phyloP scores from a whole-genome alignment of 192 early-diverging fungal species.

The Dispira simplex region DNA sequence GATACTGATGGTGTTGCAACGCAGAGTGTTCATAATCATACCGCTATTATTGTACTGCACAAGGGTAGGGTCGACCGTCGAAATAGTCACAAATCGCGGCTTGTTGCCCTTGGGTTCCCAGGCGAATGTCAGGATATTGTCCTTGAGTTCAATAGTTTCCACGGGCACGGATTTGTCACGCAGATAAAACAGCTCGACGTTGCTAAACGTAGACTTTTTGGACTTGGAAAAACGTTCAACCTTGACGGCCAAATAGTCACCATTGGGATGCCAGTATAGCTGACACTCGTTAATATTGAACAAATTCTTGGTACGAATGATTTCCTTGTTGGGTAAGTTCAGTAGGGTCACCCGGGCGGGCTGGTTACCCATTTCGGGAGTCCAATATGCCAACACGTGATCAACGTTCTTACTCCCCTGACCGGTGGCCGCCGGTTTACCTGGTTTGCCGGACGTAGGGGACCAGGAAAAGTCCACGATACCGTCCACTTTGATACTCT shows the following conservation, averaged over 20 bases:
- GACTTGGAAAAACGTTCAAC: slow-evolving; percentile 84
- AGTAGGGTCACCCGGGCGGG: slow-evolving; percentile 93
- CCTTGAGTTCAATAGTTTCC: slow-evolving; percentile 88
- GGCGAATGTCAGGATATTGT: slow-evolving; percentile 64
- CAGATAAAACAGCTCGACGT: slow-evolving; percentile 90
- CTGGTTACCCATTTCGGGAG: slow-evolving; percentile 86
- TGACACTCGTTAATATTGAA: slow-evolving; percentile 84
- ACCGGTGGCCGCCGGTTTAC: slow-evolving; percentile 15
- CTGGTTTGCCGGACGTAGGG: slow-evolving; percentile 27
- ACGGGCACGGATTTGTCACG: slow-evolving; percentile 91
- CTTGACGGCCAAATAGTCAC: slow-evolving; percentile 82
- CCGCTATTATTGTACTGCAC: slow-evolving; percentile 31
- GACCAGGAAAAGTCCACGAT: slow-evolving; percentile 69
- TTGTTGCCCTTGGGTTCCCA: slow-evolving; percentile 86
- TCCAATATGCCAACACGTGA: slow-evolving; percentile 86
- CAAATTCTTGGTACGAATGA: slow-evolving; percentile 94
- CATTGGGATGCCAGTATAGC: slow-evolving; percentile 81
- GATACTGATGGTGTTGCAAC: slow-evolving; percentile 56
- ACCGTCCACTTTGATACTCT: slow-evolving; percentile 72
- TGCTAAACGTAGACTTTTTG: slow-evolving; percentile 76
- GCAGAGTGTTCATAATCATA: slow-evolving; percentile 30
- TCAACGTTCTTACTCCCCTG: slow-evolving; percentile 23
- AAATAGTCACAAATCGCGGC: slow-evolving; percentile 75
- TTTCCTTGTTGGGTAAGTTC: slow-evolving; percentile 63
- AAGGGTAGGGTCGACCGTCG: slow-evolving; percentile 49